Conservation (phyloP, 441 rosid species). For the Capsella rubella region DNA sequence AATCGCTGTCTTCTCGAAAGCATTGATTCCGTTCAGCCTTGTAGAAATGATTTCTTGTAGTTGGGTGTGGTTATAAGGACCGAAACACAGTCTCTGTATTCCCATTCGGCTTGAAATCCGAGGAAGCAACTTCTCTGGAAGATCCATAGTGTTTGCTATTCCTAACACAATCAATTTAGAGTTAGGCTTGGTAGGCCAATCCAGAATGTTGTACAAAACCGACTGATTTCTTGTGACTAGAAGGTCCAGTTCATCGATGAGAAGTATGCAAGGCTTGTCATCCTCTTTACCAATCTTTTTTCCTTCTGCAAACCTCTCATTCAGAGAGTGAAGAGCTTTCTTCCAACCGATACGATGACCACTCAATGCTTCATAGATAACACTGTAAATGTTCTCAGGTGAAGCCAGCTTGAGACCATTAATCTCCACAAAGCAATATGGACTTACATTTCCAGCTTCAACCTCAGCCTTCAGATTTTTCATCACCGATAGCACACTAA, state of each 20-base stretch:
- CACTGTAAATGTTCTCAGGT: constrained; percentile 90
- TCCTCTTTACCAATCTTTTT: constrained; percentile 65
- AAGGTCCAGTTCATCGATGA: constrained; percentile 97
- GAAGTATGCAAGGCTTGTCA: constrained; percentile 83
- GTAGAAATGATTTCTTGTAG: constrained; percentile 93
- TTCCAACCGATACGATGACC: constrained; percentile 95
- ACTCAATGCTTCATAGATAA: constrained; percentile 89
- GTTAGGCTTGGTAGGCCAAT: constrained; percentile 93
- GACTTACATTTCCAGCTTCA: constrained; percentile 71
- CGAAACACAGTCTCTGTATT: constrained; percentile 94
- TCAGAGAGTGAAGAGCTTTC: constrained; percentile 84
- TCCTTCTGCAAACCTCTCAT: constrained; percentile 82
- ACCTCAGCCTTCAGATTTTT: constrained; percentile 85
- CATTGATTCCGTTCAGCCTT: constrained; percentile 82
- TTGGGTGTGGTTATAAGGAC: constrained; percentile 91
- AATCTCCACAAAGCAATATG: constrained; percentile 91
- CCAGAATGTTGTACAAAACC: constrained; percentile 90
- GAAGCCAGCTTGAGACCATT: constrained; percentile 95
- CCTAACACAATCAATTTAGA: constrained; percentile 93
- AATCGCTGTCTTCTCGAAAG: constrained; percentile 89
- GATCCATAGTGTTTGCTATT: constrained; percentile 99
- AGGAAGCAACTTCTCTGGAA: constrained; percentile 97
- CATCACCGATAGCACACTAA: constrained; percentile 90
- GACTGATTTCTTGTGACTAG: constrained; percentile 95
- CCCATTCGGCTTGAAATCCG: constrained; percentile 98